Conservation (phyloP, 768 basidiomycete species). For the Butyriboletus loyo region DNA sequence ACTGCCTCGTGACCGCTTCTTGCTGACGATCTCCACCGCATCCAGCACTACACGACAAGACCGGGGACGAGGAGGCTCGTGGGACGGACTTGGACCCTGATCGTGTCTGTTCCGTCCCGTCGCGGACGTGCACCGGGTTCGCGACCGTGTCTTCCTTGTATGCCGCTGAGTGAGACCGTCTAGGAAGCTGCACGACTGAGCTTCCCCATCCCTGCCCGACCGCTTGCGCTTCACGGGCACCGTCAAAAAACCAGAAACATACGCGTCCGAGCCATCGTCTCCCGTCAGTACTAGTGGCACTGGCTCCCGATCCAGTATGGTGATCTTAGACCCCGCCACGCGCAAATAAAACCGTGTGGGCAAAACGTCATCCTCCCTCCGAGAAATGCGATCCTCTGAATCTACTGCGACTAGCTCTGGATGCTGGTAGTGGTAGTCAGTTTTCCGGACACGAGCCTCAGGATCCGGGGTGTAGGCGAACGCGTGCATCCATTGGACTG, state of each 20-base stretch:
- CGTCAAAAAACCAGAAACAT: background rate
- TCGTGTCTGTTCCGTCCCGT: background rate
- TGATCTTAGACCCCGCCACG: background rate
- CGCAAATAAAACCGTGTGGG: background rate
- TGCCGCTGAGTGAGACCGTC: background rate
- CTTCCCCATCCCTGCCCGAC: background rate
- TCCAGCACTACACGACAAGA: conserved; percentile 14
- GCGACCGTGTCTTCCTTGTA: background rate
- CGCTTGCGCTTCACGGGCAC: conserved; percentile 3
- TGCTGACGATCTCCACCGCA: conserved; percentile 17
- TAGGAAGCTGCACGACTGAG: background rate
- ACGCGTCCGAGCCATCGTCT: background rate
- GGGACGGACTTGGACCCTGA: background rate
- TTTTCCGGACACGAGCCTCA: background rate
- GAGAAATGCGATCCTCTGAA: background rate
- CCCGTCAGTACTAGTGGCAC: background rate
- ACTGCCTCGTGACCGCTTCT: background rate
- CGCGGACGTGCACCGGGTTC: background rate
- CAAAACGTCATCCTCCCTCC: background rate
- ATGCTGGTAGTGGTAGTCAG: background rate
- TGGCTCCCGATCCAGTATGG: background rate
- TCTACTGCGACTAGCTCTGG: background rate
- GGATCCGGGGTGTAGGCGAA: background rate
- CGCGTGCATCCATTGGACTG: background rate
- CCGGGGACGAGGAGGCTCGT: background rate